Evolutionary conservation across 805 yeast species (phyloP).

Genomic region (Metschnikowia reukaufii): DNA sequence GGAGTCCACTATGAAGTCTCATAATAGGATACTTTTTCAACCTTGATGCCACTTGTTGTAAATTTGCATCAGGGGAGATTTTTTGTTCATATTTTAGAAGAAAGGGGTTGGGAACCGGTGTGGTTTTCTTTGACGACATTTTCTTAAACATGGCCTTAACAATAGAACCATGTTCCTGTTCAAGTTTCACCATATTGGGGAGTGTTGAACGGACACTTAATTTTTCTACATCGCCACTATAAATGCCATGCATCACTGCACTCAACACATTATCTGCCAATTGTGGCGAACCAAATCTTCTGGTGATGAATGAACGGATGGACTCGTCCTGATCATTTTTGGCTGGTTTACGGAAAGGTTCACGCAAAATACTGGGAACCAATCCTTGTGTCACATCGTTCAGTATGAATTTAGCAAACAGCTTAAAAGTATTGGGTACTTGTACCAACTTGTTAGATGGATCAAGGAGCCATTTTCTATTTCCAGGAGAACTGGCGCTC

Average conservation of each 20-base stretch:
- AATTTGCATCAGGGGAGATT: constrained; percentile 41
- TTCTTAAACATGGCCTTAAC: constrained; percentile 45
- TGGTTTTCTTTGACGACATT: constrained; percentile 15
- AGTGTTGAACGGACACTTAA: constrained; percentile 66
- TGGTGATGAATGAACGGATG: constrained; percentile 59
- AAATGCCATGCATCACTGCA: constrained; percentile 85
- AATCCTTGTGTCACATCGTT: constrained; percentile 49
- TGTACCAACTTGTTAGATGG: constrained; percentile 48
- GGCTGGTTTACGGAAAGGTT: constrained; percentile 43
- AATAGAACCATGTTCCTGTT: constrained; percentile 59
- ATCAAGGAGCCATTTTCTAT: constrained; percentile 64
- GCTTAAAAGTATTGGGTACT: constrained; percentile 48
- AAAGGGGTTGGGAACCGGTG: constrained; percentile 8
- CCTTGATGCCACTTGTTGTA: constrained; percentile 33
- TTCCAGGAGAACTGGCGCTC: constrained; percentile 57
- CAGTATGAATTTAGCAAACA: constrained; percentile 32
- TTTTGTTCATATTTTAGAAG: constrained; percentile 39
- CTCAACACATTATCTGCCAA: constrained; percentile 63
- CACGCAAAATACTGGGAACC: constrained; percentile 46
- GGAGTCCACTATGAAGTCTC: constrained; percentile 56
- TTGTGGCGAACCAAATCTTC: constrained; percentile 63
- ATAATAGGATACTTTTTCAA: constrained; percentile 63
- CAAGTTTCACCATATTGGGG: constrained; percentile 56
- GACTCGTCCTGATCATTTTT: constrained; percentile 57
- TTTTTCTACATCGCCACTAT: constrained; percentile 67